Conservation (phyloP, 768 basidiomycete genomes). For the Leccinum incarnatum region DNA sequence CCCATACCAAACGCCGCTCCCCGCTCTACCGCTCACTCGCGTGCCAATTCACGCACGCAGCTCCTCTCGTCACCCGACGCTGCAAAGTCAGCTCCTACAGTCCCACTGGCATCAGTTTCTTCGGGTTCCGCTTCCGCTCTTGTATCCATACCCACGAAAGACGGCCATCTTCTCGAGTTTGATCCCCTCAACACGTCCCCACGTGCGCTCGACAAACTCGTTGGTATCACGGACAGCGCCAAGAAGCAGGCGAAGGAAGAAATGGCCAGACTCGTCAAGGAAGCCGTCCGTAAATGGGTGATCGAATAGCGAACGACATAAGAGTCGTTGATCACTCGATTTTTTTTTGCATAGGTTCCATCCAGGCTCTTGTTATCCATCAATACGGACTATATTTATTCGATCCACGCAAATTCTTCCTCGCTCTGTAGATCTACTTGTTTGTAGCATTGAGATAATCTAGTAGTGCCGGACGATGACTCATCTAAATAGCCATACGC, state of each 20-base stretch:
- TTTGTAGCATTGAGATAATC: slow-evolving; percentile 17
- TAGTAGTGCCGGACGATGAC: slow-evolving; percentile 1
- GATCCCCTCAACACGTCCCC: slow-evolving; percentile 78
- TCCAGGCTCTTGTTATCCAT: not conserved
- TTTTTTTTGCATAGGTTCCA: slow-evolving; percentile 4
- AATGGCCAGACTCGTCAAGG: slow-evolving; percentile 68
- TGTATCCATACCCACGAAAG: slow-evolving; percentile 75
- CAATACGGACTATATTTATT: slow-evolving; percentile 13
- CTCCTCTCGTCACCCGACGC: slow-evolving; percentile 8
- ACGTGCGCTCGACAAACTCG: slow-evolving; percentile 66
- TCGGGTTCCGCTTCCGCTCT: slow-evolving; percentile 48
- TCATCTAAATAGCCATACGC: not conserved
- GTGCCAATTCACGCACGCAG: slow-evolving; percentile 39
- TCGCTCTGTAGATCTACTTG: slow-evolving; percentile 15
- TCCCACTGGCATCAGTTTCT: not conserved
- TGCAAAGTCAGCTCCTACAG: not conserved
- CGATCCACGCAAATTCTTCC: not conserved
- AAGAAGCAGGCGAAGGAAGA: slow-evolving; percentile 81
- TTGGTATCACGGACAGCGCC: slow-evolving; percentile 76
- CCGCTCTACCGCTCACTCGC: slow-evolving; percentile 31
- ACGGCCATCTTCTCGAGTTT: slow-evolving; percentile 82
- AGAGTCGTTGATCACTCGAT: not conserved
- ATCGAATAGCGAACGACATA: slow-evolving; percentile 34
- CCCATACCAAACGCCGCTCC: not conserved
- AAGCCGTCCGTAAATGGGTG: slow-evolving; percentile 76